These are phyloP conservation scores for Cyclotella atomus DNA, from an alignment of 108 stramenopile species.

Conservation along the genomic window DNA sequence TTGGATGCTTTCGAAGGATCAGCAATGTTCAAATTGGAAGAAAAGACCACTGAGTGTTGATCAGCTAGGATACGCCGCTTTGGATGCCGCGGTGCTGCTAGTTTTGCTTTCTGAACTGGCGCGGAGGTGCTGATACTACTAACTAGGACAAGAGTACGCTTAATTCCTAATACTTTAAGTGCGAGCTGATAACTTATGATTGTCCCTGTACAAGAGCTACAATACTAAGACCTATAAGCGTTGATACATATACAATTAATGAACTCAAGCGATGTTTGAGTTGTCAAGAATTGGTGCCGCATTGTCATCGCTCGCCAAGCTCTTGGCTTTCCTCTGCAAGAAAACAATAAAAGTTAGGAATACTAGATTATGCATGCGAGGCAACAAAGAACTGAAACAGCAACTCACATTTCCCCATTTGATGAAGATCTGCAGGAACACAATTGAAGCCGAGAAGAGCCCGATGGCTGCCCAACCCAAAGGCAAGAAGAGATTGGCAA, in stretches of 20 bases:
- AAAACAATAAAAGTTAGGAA: no score
- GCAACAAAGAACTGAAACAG: no score
- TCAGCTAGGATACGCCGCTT: constrained; percentile 44
- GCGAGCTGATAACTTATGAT: no score
- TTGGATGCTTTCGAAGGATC: constrained; percentile 48
- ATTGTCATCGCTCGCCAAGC: neutral
- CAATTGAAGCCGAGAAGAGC: constrained; percentile 38
- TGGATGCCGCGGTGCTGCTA: constrained; percentile 45
- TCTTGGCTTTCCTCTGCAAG: neutral
- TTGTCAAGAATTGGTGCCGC: neutral
- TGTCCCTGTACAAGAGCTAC: no score
- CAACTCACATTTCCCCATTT: constrained; percentile 52
- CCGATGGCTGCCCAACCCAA: constrained; percentile 48
- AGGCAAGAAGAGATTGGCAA: constrained; percentile 48
- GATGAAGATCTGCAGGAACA: constrained; percentile 34
- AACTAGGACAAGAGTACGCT: no score
- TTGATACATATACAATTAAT: no score
- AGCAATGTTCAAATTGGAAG: constrained; percentile 57
- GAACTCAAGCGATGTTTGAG: neutral
- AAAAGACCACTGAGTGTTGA: constrained; percentile 31
- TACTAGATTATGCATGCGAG: no score
- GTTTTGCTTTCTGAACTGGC: constrained; percentile 37
- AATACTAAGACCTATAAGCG: no score
- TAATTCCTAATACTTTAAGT: no score
- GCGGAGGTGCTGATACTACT: constrained; percentile 9